A percentile compares a stretch with the other conserved stretches of the same genome.
These are phyloP conservation scores for Acanthamoeba castellanii DNA, from an alignment of 208 protist genomes.

Conservation along the genomic window DNA sequence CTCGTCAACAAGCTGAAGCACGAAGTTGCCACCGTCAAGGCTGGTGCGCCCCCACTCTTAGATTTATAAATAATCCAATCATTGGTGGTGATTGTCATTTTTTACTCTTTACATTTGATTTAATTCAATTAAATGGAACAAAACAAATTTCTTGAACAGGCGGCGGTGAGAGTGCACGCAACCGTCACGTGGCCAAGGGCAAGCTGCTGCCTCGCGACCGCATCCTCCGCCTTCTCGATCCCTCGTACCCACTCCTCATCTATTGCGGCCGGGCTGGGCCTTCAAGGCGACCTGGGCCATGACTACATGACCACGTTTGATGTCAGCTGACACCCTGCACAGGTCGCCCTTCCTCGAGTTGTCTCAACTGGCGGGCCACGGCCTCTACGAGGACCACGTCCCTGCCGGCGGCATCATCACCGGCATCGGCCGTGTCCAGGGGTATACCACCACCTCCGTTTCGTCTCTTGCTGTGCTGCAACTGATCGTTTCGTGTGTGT, in stretches of 20 bases:
- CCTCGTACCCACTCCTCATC: slow-evolving; percentile 75
- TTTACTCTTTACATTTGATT: slow-evolving; percentile 14
- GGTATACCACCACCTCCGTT: slow-evolving; percentile 63
- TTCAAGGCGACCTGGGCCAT: too few relatives aligned
- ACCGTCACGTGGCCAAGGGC: slow-evolving; percentile 85
- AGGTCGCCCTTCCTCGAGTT: slow-evolving; percentile 95
- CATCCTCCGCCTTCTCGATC: slow-evolving; percentile 94
- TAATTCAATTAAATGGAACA: not conserved
- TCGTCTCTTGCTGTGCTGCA: not conserved
- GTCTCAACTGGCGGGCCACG: slow-evolving; percentile 95
- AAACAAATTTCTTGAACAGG: slow-evolving; percentile 58
- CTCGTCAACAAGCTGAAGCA: slow-evolving; percentile 80
- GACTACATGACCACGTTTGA: too few relatives aligned
- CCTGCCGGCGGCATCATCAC: slow-evolving; percentile 95
- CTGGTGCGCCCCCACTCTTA: slow-evolving; percentile 38
- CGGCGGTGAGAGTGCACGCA: slow-evolving; percentile 83
- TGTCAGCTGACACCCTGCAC: too few relatives aligned
- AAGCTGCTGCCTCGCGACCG: slow-evolving; percentile 95
- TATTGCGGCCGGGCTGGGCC: slow-evolving; percentile 63
- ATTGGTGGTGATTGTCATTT: too few relatives aligned
- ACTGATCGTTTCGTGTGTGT: slow-evolving; percentile 23
- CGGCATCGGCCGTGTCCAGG: slow-evolving; percentile 92
- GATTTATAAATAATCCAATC: too few relatives aligned
- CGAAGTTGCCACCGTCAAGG: slow-evolving; percentile 81
- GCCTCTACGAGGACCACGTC: slow-evolving; percentile 94